phyloP scores from a whole-genome alignment of 495 filamentous ascomycete genomes.

The Acidiella bohemica region DNA sequence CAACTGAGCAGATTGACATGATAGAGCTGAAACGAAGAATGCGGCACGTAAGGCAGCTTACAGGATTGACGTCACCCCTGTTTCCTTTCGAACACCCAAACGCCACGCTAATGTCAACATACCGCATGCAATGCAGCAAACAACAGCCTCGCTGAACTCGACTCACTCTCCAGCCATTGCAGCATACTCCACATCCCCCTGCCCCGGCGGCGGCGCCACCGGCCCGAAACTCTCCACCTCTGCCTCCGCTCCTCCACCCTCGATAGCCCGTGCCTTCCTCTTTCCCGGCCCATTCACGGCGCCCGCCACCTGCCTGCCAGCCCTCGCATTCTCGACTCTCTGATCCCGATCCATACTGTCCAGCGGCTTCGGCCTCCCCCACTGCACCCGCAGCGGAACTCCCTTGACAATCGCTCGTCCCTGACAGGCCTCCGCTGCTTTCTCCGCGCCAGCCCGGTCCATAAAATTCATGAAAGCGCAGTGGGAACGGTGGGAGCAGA shows the following conservation, averaged over 20 bases:
- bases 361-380: conserved; percentile 81
- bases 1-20: background rate
- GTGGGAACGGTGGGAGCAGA: conserved; percentile 93
- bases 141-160: too few species aligned
- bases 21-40: background rate
- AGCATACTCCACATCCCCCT: conserved; percentile 66
- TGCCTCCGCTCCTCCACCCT: conserved; percentile 21
- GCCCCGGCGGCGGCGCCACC: conserved; percentile 74
- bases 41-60: too few species aligned
- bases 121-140: background rate
- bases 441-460: conserved; percentile 68
- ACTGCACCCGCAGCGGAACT: conserved; percentile 76
- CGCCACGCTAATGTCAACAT: conserved; percentile 7
- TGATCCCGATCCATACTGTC: conserved; percentile 80
- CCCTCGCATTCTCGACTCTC: conserved; percentile 57
- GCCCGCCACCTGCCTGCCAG: conserved; percentile 28
- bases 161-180: conserved; percentile 64
- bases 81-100: background rate
- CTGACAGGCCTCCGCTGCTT: conserved; percentile 68
- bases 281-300: conserved; percentile 12
- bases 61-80: too few species aligned
- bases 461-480: conserved; percentile 93
- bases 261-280: conserved; percentile 19
- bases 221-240: conserved; percentile 37
- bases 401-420: conserved; percentile 73